phyloP scores from a whole-genome alignment of 2,329 filamentous ascomycete genomes.

The Hymenoscyphus repandus region DNA sequence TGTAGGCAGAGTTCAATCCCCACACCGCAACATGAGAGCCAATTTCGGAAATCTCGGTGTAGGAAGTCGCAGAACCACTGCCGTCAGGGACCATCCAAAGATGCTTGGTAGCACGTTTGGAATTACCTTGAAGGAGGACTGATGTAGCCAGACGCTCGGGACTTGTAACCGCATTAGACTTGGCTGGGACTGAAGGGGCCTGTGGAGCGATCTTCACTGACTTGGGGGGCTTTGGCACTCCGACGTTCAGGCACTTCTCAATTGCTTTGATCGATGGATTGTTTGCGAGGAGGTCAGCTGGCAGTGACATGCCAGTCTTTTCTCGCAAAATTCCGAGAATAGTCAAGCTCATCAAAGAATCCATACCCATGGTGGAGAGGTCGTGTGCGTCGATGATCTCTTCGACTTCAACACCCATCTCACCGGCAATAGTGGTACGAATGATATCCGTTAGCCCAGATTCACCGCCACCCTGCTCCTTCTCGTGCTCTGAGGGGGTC shows the following conservation, averaged over 20 bases:
- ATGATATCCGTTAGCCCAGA: slow-evolving; percentile 45
- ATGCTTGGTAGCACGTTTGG: slow-evolving; percentile 39
- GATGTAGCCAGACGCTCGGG: slow-evolving; percentile 27
- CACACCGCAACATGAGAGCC: slow-evolving; percentile 44
- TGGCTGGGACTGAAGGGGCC: slow-evolving; percentile 35
- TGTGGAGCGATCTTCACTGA: slow-evolving; percentile 22
- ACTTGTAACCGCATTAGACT: slow-evolving; percentile 8
- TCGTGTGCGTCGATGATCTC: slow-evolving; percentile 52
- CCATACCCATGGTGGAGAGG: slow-evolving; percentile 52
- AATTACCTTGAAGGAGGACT: slow-evolving; percentile 41
- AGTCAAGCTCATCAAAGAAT: slow-evolving; percentile 52
- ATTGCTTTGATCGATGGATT: slow-evolving; percentile 61
- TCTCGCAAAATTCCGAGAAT: slow-evolving; percentile 51
- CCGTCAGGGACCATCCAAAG: slow-evolving; percentile 46
- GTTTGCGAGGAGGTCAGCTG: slow-evolving; percentile 55
- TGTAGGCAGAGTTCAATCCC: slow-evolving; percentile 65
- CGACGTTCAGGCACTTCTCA: slow-evolving; percentile 55
- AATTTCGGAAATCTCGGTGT: slow-evolving; percentile 32
- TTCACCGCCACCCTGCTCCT: slow-evolving; percentile 31
- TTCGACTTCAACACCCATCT: slow-evolving; percentile 66
- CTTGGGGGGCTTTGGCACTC: slow-evolving; percentile 10
- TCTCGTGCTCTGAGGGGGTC: slow-evolving; percentile 44
- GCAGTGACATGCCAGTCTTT: slow-evolving; percentile 47
- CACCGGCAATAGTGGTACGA: slow-evolving; percentile 62
- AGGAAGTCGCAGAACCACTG: slow-evolving; percentile 36